Percentiles rank a stretch among this genome's conserved stretches.
Conservation (phyloP, 768 basidiomycete species). For the Boletus bicolor region DNA sequence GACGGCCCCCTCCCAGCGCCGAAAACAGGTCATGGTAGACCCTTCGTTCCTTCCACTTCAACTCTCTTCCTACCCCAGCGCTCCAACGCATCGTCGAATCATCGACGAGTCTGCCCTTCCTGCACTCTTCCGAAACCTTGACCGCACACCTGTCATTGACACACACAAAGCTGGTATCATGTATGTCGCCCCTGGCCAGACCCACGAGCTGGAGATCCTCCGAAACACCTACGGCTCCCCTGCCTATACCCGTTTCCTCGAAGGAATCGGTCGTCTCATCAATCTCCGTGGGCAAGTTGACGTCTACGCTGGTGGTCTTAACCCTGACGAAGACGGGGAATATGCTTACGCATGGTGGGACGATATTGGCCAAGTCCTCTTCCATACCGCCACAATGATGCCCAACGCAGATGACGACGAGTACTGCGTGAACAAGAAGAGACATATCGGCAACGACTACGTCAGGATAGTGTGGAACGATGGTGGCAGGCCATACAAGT, state of each 20-base stretch:
- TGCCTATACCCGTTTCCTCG: slow-evolving; percentile 89
- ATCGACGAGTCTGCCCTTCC: slow-evolving; percentile 55
- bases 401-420: slow-evolving; percentile 70
- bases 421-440: slow-evolving; percentile 80
- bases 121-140: slow-evolving; percentile 63
- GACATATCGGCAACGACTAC: slow-evolving; percentile 95
- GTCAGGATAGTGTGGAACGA: slow-evolving; percentile 99
- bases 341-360: slow-evolving; percentile 99
- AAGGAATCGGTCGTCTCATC: slow-evolving; percentile 85
- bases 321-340: slow-evolving; percentile 90
- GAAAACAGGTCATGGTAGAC: slow-evolving; percentile 82
- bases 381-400: slow-evolving; percentile 97
- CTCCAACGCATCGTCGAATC: slow-evolving; percentile 39
- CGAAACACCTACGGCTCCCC: slow-evolving; percentile 91
- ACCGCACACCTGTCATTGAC: slow-evolving; percentile 91
- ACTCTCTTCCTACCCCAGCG: slow-evolving; percentile 68
- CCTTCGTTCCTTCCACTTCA: slow-evolving; percentile 86
- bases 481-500: slow-evolving; percentile 81
- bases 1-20: slow-evolving; percentile 81
- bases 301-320: slow-evolving; percentile 89
- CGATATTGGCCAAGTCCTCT: slow-evolving; percentile 92
- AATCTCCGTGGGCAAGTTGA: slow-evolving; percentile 86
- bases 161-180: slow-evolving; percentile 95
- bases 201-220: slow-evolving; percentile 79
- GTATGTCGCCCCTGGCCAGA: slow-evolving; percentile 93